Evolutionary conservation across 192 early-diverging fungal species (phyloP), one percentile per base, ranked within the genome.

Genomic region (Backusella tarrabulga): DNA sequence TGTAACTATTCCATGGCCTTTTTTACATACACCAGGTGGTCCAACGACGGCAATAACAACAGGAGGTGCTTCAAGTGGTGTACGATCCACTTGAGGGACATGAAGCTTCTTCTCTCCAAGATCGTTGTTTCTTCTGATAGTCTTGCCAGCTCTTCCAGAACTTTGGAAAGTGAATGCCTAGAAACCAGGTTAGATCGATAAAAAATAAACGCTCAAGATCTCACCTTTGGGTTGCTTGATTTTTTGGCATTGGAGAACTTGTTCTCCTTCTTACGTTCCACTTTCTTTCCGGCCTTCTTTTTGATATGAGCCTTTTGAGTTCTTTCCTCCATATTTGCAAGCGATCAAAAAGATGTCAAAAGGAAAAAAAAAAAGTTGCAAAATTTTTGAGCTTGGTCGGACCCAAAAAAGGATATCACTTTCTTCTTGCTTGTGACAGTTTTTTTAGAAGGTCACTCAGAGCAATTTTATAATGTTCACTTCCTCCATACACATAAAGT

Each of bases 1-100:
- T 23, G 11, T 12, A 11, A 11, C 9, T 14, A 29, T 29, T 29
- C 7, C 26, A 8, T 26, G 1, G 0, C 12, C 56, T 4, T 29
- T 60, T 36, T 11, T 38, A 44, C 90, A 72, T 85, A 95, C 93
- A 68, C 92, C 88, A 76, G 93, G 96, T 38, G 98, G 98, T 14
- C 98, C 98, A 66, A 97, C 98, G 12, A 99, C 96, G 7, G 97
- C 97, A 72, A 99, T 90, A 0, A 99, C 86, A 34, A 97, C 87
- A 21, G 98, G 98, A 41, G 98, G 95, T 40, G 98, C 88, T 40
- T 94, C 94, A 68, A 92, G 81, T 0, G 96, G 95, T 32, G 96
- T 96, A 73, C 97, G 91, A 84, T 99, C 97, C 21, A 96, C 95
- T 79, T 95, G 88, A 32, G 98, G 97, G 0, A 99, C 95, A 87